Percentiles rank a stretch among this genome's conserved stretches.
Conservation (phyloP, 768 basidiomycete genomes). For the Leccinum truebloodii region DNA sequence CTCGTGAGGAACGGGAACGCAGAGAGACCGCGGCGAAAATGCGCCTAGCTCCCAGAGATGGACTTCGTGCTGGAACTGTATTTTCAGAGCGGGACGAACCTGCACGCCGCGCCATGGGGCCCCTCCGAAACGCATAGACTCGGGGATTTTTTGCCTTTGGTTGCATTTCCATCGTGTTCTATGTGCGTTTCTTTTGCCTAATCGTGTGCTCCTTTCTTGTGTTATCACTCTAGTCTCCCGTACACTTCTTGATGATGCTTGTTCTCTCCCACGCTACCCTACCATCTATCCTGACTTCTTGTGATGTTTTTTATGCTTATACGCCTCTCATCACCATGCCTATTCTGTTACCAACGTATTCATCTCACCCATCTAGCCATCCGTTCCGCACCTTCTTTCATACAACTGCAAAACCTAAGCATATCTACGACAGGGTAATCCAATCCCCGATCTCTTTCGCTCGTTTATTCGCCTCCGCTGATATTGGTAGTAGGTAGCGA, state of each 20-base stretch:
- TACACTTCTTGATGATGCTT: constrained; percentile 12
- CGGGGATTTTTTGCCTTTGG: background rate
- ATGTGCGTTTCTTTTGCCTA: background rate
- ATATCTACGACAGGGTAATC: constrained; percentile 10
- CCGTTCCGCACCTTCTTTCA: constrained; percentile 1
- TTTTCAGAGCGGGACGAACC: constrained; percentile 31
- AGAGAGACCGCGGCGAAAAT: constrained; percentile 24
- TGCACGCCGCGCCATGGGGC: constrained; percentile 33
- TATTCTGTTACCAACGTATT: background rate
- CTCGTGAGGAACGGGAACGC: constrained; percentile 30
- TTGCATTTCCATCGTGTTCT: constrained; percentile 1
- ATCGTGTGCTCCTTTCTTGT: constrained; percentile 8
- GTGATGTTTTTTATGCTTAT: constrained; percentile 7
- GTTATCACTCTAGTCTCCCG: constrained; percentile 13
- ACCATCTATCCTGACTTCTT: background rate
- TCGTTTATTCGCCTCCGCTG: constrained; percentile 6
- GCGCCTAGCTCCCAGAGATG: constrained; percentile 27
- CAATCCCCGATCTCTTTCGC: constrained; percentile 8
- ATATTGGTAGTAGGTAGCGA: background rate
- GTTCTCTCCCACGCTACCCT: background rate
- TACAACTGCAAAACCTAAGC: constrained; percentile 2
- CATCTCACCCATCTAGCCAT: constrained; percentile 11
- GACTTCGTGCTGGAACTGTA: constrained; percentile 34
- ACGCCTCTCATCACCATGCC: constrained; percentile 6
- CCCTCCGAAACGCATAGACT: constrained; percentile 21